These are phyloP conservation scores for Guillardia theta DNA, from an alignment of 78 protist species.

Conservation along the genomic window DNA sequence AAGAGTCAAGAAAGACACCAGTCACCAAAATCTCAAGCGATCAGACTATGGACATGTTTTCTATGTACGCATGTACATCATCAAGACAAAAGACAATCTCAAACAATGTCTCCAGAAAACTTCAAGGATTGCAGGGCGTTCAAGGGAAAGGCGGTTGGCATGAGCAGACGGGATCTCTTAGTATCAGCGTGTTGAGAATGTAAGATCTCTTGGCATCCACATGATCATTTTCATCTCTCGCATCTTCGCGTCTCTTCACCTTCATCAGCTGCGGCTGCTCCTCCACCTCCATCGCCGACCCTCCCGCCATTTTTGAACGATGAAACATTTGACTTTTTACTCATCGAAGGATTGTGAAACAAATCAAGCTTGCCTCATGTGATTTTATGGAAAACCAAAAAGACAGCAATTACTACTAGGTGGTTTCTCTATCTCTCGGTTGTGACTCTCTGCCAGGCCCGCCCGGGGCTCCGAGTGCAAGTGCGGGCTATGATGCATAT, in stretches of 20 bases:
- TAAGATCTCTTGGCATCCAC: background rate
- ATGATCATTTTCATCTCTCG: background rate
- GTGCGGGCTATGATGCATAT: too few species aligned
- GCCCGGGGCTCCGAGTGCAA: too few species aligned
- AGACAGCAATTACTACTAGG: too few species aligned
- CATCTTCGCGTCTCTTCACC: background rate
- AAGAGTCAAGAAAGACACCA: background rate
- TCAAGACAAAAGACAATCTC: too few species aligned
- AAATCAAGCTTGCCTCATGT: too few species aligned
- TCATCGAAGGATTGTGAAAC: too few species aligned
- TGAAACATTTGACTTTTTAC: too few species aligned
- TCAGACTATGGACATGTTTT: background rate
- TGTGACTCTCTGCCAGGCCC: too few species aligned
- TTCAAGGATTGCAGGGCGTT: too few species aligned
- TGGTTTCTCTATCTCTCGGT: too few species aligned
- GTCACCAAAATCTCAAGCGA: background rate
- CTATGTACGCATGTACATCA: background rate
- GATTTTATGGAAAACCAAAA: too few species aligned
- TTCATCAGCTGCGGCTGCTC: background rate
- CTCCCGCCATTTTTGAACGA: background rate
- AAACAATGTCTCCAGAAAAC: too few species aligned
- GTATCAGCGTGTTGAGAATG: background rate
- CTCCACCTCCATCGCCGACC: background rate
- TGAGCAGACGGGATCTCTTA: background rate
- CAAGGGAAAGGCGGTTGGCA: background rate